Base-by-base conservation (phyloP, 768 basidiomycete species). In the Russula dissimulans region DNA sequence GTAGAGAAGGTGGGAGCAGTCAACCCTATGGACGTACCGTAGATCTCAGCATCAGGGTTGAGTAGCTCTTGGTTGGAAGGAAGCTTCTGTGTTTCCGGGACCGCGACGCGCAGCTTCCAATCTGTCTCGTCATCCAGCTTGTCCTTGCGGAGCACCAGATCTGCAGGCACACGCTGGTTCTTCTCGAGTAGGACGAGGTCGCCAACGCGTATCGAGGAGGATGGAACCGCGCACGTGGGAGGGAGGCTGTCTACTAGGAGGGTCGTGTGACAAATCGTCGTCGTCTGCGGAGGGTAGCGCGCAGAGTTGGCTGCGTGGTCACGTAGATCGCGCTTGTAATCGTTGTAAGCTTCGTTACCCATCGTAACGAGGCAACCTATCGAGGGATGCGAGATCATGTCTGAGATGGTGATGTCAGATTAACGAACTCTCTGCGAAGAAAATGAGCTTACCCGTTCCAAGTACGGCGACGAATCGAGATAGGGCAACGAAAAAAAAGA, bases 41-140 rank as follows among this genome's bases (percentile, higher is more conserved):
- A 97, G 9, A 98, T 82, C 65, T 94, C 91, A 0, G 92, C 97
- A 62, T 92, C 87, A 26, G 95, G 72, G 15, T 72, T 68, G 57
- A 86, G 71, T 1, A 88, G 67, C 9, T 78, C 77, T 31, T 69
- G 70, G 50, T 86, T 83, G 26, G 81, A 81, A 29, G 80, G 68
- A 54, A 94, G n/a, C n/a, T n/a, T 86, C 75, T 97, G 94, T 45
- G 86, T 88, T 29, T 86, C 80, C 3, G 87, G 81, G 1, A 95
- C 86, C 2, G 95, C 94, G 1, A 97, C 89, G 5, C 91, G 83
- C 51, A 97, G 77, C 71, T 99, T 99, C 97, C 97, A 98, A 68
- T 99, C 97, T 4, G 97, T 99, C 74, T 99, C 97, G 46, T 97
- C 97, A 64, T 99, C 97, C 32, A 99, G 79, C 69, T 98, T 95